Evolutionary conservation across 176 grass and related monocot species (phyloP), one percentile per base, ranked within the genome.

Genomic region (Juncus effusus): DNA sequence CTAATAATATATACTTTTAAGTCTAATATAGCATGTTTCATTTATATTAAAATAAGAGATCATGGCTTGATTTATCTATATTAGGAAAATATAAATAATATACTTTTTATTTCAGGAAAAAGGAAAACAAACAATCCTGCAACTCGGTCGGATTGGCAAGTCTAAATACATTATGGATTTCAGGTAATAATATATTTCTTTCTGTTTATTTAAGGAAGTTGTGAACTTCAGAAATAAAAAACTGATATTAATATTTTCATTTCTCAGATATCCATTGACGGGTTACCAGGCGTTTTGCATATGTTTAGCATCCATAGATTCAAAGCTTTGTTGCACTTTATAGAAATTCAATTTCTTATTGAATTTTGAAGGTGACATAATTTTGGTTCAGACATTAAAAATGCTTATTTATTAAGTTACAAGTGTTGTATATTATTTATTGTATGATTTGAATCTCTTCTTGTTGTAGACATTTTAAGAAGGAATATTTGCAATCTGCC

Each of bases 231-330:
- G 10, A 52, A 1, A 28, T 3, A 8, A 54, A 9, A 7, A 36
- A 36, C 0, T 47, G 9, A 47, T 47, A 47, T 47, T 47, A 6
- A 47, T 47, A 6, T 47, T 47, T 47, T 5, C 4, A 8, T 44
- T 28, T 6, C 79, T 60, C 69, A 92, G 88, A 68, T 82, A 89
- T 72, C 93, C 93, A 0, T 68, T 97, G 62, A 97, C 88, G 44
- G 93, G 93, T 13, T 97, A 97, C 70, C 88, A 97, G 67, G 93
- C 93, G 42, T 89, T 97, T 68, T 92, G 88, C 93, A 86, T 92
- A 16, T 97, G 93, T 53, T 60, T 97, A 74, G 80, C 93, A 10
- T 91, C 93, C 2, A 89, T 92, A 16, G 93, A 97, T 65, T 82
- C 93, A 6, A 97, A 92, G 69, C 80, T 92, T 40, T 97, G 93